A percentile compares a stretch with the other conserved stretches of the same genome.
Conservation (phyloP, 441 rosid genomes). For the Croton laevigatus region DNA sequence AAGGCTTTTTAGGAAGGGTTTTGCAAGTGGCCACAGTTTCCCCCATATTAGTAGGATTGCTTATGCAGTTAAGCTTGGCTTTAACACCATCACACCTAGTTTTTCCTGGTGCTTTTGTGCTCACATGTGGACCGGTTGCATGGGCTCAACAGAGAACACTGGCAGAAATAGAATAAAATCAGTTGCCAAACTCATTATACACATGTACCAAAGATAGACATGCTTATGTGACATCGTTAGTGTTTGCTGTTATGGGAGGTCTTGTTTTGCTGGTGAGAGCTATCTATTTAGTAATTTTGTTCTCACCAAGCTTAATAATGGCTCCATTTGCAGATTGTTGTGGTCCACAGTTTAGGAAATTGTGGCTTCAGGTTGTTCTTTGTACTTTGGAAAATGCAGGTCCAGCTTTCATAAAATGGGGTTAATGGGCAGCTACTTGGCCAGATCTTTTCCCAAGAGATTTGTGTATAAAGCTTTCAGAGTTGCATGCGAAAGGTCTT, state of each 20-base stretch:
- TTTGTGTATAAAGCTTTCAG: conserved; percentile 85
- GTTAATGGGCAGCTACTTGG: conserved; percentile 99
- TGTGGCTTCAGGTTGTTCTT: conserved; percentile 81
- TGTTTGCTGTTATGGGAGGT: conserved; percentile 57
- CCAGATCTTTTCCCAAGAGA: conserved; percentile 98
- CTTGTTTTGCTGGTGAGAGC: conserved; percentile 68
- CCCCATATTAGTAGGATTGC: conserved; percentile 58
- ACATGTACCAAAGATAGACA: conserved; percentile 77
- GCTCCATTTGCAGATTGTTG: conserved; percentile 69
- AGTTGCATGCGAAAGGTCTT: conserved; percentile 91
- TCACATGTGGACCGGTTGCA: no score
- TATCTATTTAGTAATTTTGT: conserved; percentile 67
- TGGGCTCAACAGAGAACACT: conserved; percentile 59
- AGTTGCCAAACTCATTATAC: conserved; percentile 53
- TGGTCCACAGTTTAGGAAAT: conserved; percentile 67
- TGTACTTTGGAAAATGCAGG: conserved; percentile 86
- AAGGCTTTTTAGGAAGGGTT: conserved; percentile 46
- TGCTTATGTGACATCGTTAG: conserved; percentile 51
- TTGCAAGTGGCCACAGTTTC: conserved; percentile 27
- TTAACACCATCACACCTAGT: conserved; percentile 65
- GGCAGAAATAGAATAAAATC: conserved; percentile 42
- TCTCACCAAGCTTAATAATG: conserved; percentile 80
- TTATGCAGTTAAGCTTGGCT: conserved; percentile 85
- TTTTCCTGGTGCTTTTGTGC: conserved; percentile 58
- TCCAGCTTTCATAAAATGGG: conserved; percentile 99